Evolutionary conservation across 2,329 filamentous ascomycete genomes (phyloP).

Genomic region (Ceratocystis papillata): DNA sequence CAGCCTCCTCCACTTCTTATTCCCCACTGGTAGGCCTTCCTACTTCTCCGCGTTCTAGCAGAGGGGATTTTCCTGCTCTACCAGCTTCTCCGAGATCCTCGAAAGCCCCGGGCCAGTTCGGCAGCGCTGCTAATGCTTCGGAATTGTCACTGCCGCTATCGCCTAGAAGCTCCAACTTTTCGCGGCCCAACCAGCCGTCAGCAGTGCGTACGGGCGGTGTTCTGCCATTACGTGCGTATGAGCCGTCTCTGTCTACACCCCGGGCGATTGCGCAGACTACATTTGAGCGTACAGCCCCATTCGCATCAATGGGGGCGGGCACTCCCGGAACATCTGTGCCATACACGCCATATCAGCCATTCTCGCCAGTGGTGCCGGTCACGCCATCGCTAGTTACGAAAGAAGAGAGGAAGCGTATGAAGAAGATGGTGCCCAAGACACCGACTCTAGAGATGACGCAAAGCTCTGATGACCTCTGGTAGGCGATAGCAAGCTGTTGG

Average conservation of each 20-base stretch:
- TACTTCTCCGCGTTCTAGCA: constrained; percentile 30
- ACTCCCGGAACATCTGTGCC: constrained; percentile 56
- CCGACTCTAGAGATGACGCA: constrained; percentile 52
- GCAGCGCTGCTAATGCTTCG: not conserved
- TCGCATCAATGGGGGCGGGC: constrained; percentile 47
- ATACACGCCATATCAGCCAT: constrained; percentile 71
- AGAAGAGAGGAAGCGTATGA: constrained; percentile 59
- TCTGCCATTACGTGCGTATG: constrained; percentile 52
- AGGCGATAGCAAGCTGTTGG: constrained; percentile 26
- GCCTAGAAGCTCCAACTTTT: constrained; percentile 42
- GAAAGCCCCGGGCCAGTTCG: constrained; percentile 7
- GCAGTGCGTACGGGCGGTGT: constrained; percentile 47
- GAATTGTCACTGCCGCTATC: constrained; percentile 36
- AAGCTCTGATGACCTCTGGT: constrained; percentile 56
- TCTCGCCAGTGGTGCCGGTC: constrained; percentile 62
- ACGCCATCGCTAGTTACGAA: constrained; percentile 64
- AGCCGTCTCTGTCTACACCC: constrained; percentile 45
- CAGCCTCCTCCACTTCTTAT: constrained; percentile 37
- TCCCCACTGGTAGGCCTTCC: constrained; percentile 41
- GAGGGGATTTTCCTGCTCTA: constrained; percentile 31
- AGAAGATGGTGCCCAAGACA: constrained; percentile 52
- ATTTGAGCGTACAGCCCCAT: constrained; percentile 45
- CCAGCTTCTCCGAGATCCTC: constrained; percentile 22
- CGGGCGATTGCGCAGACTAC: constrained; percentile 45
- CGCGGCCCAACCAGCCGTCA: constrained; percentile 40